phyloP scores from a whole-genome alignment of 2,329 filamentous ascomycete species.

The Bretziella fagacearum region DNA sequence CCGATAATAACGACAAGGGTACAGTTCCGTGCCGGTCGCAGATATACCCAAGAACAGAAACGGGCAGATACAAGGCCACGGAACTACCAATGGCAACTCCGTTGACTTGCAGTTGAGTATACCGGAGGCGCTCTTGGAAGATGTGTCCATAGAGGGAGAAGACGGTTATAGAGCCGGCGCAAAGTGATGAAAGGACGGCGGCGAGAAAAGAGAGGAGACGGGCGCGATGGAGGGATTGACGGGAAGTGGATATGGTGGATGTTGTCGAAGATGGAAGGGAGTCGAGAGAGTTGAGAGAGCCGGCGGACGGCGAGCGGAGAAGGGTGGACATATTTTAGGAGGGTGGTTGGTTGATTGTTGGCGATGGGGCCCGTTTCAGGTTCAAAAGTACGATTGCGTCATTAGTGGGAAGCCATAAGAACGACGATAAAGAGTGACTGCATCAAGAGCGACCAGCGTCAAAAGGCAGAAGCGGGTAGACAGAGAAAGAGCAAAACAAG shows the following conservation, averaged over 20 bases:
- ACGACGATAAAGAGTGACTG: background rate
- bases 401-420: background rate
- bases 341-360: background rate
- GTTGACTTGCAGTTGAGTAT: slow-evolving; percentile 86
- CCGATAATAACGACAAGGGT: slow-evolving; percentile 56
- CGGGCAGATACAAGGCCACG: slow-evolving; percentile 79
- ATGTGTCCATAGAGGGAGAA: slow-evolving; percentile 89
- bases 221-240: slow-evolving; percentile 1
- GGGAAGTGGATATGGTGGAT: slow-evolving; percentile 1
- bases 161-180: slow-evolving; percentile 78
- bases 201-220: slow-evolving; percentile 29
- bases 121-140: slow-evolving; percentile 71
- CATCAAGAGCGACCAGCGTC: too few species aligned
- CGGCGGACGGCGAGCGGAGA: background rate
- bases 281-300: background rate
- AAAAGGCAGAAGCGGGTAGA: too few species aligned
- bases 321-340: background rate
- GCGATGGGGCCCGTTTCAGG: too few species aligned
- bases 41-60: slow-evolving; percentile 73
- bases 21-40: slow-evolving; percentile 79
- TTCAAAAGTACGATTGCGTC: background rate
- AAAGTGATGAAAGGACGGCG: slow-evolving; percentile 45
- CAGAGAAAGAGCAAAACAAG: background rate
- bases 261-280: slow-evolving; percentile 4
- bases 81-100: slow-evolving; percentile 74